Base-by-base conservation (phyloP, 352 stramenopile species). In the Globisporangium uncinulatum region DNA sequence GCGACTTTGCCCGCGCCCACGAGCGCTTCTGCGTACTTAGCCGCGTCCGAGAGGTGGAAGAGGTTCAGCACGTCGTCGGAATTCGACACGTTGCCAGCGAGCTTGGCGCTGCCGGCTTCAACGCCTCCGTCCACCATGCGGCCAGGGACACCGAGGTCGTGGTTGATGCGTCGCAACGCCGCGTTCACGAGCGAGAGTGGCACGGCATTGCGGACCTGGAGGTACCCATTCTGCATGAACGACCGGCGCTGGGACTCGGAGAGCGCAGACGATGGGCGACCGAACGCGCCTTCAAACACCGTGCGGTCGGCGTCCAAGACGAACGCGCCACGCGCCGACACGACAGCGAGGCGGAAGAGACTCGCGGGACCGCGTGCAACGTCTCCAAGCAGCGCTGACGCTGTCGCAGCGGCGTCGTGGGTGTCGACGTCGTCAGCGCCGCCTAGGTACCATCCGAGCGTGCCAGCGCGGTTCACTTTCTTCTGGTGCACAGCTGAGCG, bases 211-310 rank as follows among this genome's bases (percentile, higher is more conserved):
- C 75, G 80, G 31, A 93, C 73, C 62, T 83, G 70, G 8, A 93
- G 59, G 57, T 76, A 91, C n/a, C 83, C 83, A 34, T 93, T 77
- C 46, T 73, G 69, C 61, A 86, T 83, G 62, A 93, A 93, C 20
- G 69, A 70, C 13, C 60, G 73, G 56, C 72, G 70, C 52, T 93
- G 83, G 0, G 77, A 87, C 20, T 82, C 65, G 21, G 66, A 77
- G 42, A 93, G 59, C 8, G 76, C 60, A 1, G 69, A 79, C 10
- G 63, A 44, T 19, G 53, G 56, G 19, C 44, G 41, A 19, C 20
- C 24, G 44, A 67, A 59, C 17, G 21, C 37, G 13, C 55, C 62
- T 57, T 63, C 29, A 51, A 87, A 67, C 15, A 63, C 32, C 46
- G 69, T 76, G 7, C 67, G 59, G 1, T 60, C 52, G 8, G 62